Base-by-base conservation (phyloP, 2,329 filamentous ascomycete genomes). In the Laburnicola sp. region DNA sequence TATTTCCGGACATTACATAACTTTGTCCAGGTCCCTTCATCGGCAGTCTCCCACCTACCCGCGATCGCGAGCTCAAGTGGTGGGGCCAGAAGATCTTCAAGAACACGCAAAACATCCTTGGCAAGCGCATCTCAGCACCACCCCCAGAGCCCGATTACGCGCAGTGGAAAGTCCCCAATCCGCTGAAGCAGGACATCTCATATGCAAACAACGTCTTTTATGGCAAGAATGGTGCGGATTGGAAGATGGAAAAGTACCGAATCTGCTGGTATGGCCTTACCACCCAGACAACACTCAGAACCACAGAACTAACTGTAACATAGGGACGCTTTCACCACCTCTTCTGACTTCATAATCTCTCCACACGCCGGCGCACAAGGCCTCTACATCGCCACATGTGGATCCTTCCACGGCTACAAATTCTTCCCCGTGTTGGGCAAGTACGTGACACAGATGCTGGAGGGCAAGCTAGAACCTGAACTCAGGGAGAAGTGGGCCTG, bases 401-500 rank as follows among this genome's bases (percentile, higher is more conserved):
- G 84, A 0, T 81, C 77, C 32, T 84, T 84, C 1, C 83, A 86
- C 62, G 83, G 75, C 0, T 86, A 84, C 66, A 85, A 85, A 57
- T 85, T 82, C 57, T 69, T 84, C 42, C 83, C 83, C 0, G 79
- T 80, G 2, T 74, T 86, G 37, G 82, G 83, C 8, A 77, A 78
- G 47, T 78, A 76, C 59, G 77, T 85, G 4, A 77, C 79, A 0
- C 76, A 83, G 58, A 75, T 77, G 35, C 59, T 83, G 6, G 71
- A 78, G 53, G 73, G 76, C 2, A 61, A 64, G 1, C 50, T 69
- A 5, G 65, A 75, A 39, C 37, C 63, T 57, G 45, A 80, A 45
- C 78, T 90, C 56, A 75, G 74, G 36, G 77, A 79, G 47, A 90
- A 88, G 79, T 90, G 84, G 78, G 77, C 76, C 28, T 80, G 81